Percentiles rank a stretch among this genome's conserved stretches.
Evolutionary conservation across 768 basidiomycete genomes (phyloP).

Genomic region (Tricholoma hemisulphureum): DNA sequence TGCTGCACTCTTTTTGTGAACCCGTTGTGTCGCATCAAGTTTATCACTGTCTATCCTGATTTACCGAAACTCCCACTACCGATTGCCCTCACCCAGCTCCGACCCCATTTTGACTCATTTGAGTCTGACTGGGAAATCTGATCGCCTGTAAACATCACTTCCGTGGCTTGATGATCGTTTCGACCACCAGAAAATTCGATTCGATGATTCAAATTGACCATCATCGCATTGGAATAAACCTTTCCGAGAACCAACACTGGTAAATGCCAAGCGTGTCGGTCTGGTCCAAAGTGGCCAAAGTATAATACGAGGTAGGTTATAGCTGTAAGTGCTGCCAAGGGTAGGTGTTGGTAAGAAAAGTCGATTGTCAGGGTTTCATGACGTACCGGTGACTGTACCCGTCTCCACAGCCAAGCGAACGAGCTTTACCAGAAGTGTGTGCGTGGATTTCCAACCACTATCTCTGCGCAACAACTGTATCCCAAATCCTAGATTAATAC

Average conservation of each 20-base stretch:
- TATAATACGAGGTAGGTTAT: background rate
- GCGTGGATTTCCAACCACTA: background rate
- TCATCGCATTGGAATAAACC: slow-evolving; percentile 1
- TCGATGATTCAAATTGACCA: slow-evolving; percentile 1
- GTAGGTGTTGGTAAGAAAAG: too few species aligned
- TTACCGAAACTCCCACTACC: too few species aligned
- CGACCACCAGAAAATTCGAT: background rate
- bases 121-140: too few species aligned
- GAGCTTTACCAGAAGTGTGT: background rate
- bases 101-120: too few species aligned
- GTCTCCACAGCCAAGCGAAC: background rate
- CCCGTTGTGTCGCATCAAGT: too few species aligned
- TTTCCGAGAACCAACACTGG: background rate
- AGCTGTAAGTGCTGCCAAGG: background rate
- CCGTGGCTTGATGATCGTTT: background rate
- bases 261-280: background rate
- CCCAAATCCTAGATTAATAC: background rate
- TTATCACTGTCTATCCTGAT: too few species aligned
- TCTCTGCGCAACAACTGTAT: background rate
- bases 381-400: background rate
- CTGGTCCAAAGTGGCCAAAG: background rate
- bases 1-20: too few species aligned
- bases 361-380: background rate
- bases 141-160: too few species aligned
- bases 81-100: too few species aligned